Evolutionary conservation across 305 asterid genomes (phyloP), one percentile per base, ranked within the genome.

Genomic region (Fraxinus platypoda): DNA sequence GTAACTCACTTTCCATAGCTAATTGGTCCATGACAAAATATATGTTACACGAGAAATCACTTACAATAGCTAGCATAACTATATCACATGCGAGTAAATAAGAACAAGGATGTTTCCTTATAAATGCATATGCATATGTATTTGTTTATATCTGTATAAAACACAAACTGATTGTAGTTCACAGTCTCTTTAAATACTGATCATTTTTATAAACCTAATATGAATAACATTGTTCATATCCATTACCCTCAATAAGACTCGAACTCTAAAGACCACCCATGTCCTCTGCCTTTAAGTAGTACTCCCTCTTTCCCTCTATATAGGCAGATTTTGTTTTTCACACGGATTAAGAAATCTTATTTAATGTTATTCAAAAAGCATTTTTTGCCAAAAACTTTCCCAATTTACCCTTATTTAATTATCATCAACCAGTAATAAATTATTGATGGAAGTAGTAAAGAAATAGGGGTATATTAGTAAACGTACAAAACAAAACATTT

Each of bases 31-130:
- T 52, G 31, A 75, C 80, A 79, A 26, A 4, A 30, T 78, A 57
- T 68, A 72, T 54, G 78, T 19, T 76, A 38, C 52, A 19, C 41
- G 21, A 79, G 35, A 78, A 81, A 68, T 30, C 25, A 5, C 74
- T 41, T 77, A 15, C 72, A 54, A 31, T 30, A 9, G 52, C 28
- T 33, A 19, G 33, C 46, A 70, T 66, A 66, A 70, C 19, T 6
- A 17, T 30, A 31, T 70, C 23, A 31, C 30, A 9, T 30, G 75
- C 75, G 1, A 31, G 25, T 70, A 70, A 21, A 70, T 33, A 71
- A 70, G 75, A 70, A 37, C 25, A 31, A 15, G 75, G 23, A 71
- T 71, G 15, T 5, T 21, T 33, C 46, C 23, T n/a, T 33, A 31
- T 17, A 71, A 9, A 71, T 71, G 76, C 46, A 71, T 71, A 15